A percentile compares a stretch with the other conserved stretches of the same genome.
Conservation (phyloP, 257 asterid species). For the Phtheirospermum japonicum region DNA sequence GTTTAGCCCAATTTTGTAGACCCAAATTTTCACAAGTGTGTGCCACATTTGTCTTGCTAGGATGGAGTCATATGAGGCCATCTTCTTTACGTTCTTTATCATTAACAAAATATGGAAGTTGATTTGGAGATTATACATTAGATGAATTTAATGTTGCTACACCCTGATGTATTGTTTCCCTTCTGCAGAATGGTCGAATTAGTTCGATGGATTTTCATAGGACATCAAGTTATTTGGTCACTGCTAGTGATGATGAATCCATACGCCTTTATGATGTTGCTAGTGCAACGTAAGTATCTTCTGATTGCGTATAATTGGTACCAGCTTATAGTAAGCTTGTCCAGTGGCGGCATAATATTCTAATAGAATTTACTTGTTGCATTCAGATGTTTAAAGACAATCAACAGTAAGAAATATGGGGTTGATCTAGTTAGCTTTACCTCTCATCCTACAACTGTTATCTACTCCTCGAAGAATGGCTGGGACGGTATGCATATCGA, state of each 20-base stretch:
- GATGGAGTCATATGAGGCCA: not conserved
- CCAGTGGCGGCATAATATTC: constrained; percentile 21
- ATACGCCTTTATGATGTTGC: constrained; percentile 88
- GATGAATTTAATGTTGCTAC: constrained; percentile 16
- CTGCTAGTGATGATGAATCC: constrained; percentile 97
- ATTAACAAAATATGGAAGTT: not conserved
- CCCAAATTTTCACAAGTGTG: constrained; percentile 18
- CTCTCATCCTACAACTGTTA: constrained; percentile 91
- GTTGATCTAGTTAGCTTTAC: constrained; percentile 97
- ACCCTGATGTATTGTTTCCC: constrained; percentile 28
- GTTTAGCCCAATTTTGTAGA: not conserved
- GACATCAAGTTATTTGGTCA: constrained; percentile 76
- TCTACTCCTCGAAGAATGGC: constrained; percentile 97
- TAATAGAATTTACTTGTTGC: constrained; percentile 25
- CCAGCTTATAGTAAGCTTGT: constrained; percentile 9
- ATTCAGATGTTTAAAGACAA: constrained; percentile 89
- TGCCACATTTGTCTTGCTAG: constrained; percentile 1
- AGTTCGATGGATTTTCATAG: constrained; percentile 98
- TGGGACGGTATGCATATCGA: constrained; percentile 81
- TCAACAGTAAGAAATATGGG: constrained; percentile 93
- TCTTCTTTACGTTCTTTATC: constrained; percentile 2
- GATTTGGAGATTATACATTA: not conserved
- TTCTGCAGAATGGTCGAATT: constrained; percentile 83
- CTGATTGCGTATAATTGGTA: not conserved
- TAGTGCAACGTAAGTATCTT: constrained; percentile 66